A percentile compares a stretch with the other conserved stretches of the same genome.
phyloP scores from a whole-genome alignment of 495 filamentous ascomycete genomes.

The Aspergillus haitiensis region DNA sequence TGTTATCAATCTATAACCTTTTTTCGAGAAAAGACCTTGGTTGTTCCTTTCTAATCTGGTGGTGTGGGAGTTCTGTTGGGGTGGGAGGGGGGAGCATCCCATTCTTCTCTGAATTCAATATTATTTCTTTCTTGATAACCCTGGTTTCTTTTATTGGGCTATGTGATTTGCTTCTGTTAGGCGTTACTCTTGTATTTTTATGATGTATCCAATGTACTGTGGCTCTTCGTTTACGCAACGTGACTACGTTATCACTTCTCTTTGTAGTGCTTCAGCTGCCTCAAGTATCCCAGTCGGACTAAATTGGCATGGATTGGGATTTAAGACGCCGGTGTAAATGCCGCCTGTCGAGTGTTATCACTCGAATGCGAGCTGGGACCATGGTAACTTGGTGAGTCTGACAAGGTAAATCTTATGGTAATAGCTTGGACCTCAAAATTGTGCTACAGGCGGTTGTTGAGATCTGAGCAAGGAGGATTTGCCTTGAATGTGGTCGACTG shows the following conservation, averaged over 20 bases:
- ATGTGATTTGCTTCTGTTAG: neutral
- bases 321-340: too few relatives aligned
- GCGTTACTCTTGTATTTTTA: slow-evolving; percentile 4
- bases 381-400: too few relatives aligned
- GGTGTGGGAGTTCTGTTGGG: neutral
- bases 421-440: too few relatives aligned
- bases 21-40: neutral
- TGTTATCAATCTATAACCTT: neutral
- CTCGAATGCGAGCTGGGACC: too few relatives aligned
- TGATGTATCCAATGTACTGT: neutral
- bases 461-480: neutral
- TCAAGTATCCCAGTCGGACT: too few relatives aligned
- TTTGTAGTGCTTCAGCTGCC: too few relatives aligned
- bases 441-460: neutral
- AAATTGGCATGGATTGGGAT: too few relatives aligned
- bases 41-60: neutral
- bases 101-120: neutral
- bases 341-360: too few relatives aligned
- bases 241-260: neutral
- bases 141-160: neutral
- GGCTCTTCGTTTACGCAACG: neutral
- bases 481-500: neutral
- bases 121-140: neutral
- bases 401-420: too few relatives aligned
- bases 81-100: neutral